Percentiles rank a stretch among this genome's conserved stretches.
Evolutionary conservation across 1,139 yeast genomes (phyloP).

Genomic region (Debaryomyces udenii): DNA sequence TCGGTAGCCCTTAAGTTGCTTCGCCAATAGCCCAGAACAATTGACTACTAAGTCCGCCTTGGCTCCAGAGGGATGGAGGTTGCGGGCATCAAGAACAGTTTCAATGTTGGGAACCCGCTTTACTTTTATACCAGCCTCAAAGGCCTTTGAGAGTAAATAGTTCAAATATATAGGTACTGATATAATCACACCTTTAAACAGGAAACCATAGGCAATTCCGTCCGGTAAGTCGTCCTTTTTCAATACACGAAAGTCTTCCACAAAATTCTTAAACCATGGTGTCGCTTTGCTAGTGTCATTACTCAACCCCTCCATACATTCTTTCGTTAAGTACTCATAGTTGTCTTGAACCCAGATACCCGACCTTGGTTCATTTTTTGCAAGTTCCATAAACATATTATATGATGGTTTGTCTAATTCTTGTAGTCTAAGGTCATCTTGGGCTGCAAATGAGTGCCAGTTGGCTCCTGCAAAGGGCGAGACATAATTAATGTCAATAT

Average conservation of each 20-base stretch:
- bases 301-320: constrained; percentile 20
- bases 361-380: constrained; percentile 42
- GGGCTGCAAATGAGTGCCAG: constrained; percentile 49
- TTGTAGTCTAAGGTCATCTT: constrained; percentile 35
- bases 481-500: constrained; percentile 36
- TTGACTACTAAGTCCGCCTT: constrained; percentile 46
- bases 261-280: constrained; percentile 52
- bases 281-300: constrained; percentile 20
- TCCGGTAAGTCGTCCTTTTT: constrained; percentile 31
- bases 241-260: constrained; percentile 36
- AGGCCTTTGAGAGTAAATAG: constrained; percentile 43
- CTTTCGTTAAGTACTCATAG: constrained; percentile 31
- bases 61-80: constrained; percentile 24
- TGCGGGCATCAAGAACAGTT: constrained; percentile 31
- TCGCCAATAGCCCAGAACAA: constrained; percentile 46
- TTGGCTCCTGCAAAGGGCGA: constrained; percentile 51
- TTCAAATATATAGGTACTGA: constrained; percentile 53
- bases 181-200: constrained; percentile 51
- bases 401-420: constrained; percentile 45
- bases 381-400: constrained; percentile 39
- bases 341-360: constrained; percentile 46
- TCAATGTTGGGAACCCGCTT: constrained; percentile 30
- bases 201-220: constrained; percentile 40
- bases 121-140: constrained; percentile 39
- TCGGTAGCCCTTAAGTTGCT: constrained; percentile 32